Percentiles rank a stretch among this genome's conserved stretches.
Conservation (phyloP, 179 eudicot species). For the Beta lomatogona region DNA sequence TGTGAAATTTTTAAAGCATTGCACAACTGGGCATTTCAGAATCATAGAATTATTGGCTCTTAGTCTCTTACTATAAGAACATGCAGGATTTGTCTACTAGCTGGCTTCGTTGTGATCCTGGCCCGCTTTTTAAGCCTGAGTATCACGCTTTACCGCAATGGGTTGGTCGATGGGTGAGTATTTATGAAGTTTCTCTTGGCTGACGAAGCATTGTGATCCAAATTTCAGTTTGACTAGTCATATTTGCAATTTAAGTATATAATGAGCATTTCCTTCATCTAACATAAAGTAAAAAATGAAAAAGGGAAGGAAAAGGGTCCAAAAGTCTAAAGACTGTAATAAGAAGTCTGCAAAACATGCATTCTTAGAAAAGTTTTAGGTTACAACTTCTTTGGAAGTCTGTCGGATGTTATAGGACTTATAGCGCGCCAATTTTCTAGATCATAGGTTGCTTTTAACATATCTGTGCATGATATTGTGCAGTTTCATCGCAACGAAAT, state of each 20-base stretch:
- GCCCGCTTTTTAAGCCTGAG: conserved; percentile 71
- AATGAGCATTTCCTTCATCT: neutral
- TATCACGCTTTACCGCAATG: conserved; percentile 55
- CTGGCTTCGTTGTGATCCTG: conserved; percentile 98
- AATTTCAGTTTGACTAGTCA: no score
- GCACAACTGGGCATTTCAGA: conserved; percentile 5
- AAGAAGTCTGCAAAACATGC: neutral
- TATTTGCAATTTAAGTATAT: neutral
- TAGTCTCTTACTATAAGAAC: neutral
- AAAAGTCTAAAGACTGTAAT: neutral
- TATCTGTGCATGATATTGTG: neutral
- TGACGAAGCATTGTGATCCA: neutral
- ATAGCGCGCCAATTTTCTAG: neutral
- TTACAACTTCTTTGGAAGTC: neutral
- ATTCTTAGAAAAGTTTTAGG: neutral
- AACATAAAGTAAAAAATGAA: neutral
- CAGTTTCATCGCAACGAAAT: conserved; percentile 72
- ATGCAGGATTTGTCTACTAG: conserved; percentile 87
- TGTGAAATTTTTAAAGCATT: conserved; percentile 31
- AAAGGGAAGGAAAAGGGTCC: neutral
- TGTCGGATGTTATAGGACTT: neutral
- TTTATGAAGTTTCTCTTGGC: neutral
- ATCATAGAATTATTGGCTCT: neutral
- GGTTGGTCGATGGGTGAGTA: conserved; percentile 71
- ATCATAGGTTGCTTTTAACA: conserved; percentile 1